phyloP scores from a whole-genome alignment of 495 filamentous ascomycete species.

The Symbiotaphrina buchneri region DNA sequence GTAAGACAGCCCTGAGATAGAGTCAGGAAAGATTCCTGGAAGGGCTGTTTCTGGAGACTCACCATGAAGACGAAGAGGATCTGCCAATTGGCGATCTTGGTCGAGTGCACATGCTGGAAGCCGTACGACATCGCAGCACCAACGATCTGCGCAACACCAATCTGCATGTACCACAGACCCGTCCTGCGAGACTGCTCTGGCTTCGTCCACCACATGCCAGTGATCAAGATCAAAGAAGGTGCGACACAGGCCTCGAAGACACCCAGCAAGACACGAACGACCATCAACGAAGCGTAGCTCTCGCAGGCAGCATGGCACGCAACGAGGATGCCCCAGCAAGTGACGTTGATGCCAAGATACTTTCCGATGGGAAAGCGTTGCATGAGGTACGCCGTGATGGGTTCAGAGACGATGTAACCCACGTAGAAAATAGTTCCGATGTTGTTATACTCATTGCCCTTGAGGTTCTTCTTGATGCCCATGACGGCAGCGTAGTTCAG shows the following conservation, averaged over 20 bases:
- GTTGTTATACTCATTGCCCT: neutral
- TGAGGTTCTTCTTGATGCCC: constrained; percentile 1
- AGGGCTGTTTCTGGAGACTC: constrained; percentile 26
- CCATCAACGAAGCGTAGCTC: constrained; percentile 6
- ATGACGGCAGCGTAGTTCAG: constrained; percentile 4
- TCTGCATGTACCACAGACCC: constrained; percentile 41
- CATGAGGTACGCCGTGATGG: neutral
- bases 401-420: neutral
- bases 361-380: constrained; percentile 3
- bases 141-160: constrained; percentile 35
- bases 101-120: no score
- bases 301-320: constrained; percentile 6
- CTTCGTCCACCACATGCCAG: constrained; percentile 35
- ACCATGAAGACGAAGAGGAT: constrained; percentile 40
- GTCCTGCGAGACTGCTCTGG: constrained; percentile 31
- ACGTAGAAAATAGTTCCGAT: constrained; percentile 1
- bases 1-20: no score
- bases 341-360: constrained; percentile 9
- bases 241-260: constrained; percentile 8
- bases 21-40: no score
- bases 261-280: constrained; percentile 7
- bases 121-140: constrained; percentile 41
- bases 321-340: constrained; percentile 8
- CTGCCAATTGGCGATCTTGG: no score
- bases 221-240: constrained; percentile 6